Percentiles rank a stretch among this genome's conserved stretches.
These are phyloP conservation scores for Phytophthora litchii DNA, from an alignment of 352 stramenopile species.

Conservation along the genomic window DNA sequence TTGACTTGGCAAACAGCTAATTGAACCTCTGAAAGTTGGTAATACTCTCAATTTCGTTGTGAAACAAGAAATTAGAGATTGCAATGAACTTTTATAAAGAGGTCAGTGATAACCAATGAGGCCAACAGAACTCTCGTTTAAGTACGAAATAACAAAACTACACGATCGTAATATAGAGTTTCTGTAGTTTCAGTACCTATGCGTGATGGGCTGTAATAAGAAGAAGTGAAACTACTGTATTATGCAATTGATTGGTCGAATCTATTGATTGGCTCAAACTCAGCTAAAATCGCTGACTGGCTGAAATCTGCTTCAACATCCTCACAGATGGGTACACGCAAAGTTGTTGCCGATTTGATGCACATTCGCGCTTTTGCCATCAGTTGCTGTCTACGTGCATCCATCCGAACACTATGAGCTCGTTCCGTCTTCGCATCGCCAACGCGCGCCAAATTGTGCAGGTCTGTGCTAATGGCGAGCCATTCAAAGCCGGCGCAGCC, in stretches of 20 bases:
- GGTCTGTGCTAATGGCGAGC: constrained; percentile 66
- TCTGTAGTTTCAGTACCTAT: constrained; percentile 6
- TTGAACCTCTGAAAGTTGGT: no score
- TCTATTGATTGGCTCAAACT: constrained; percentile 11
- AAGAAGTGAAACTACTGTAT: constrained; percentile 3
- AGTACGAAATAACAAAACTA: no score
- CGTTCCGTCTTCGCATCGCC: constrained; percentile 68
- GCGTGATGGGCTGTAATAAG: not conserved
- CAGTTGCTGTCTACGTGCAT: constrained; percentile 1
- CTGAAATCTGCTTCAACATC: constrained; percentile 21
- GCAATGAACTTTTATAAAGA: no score
- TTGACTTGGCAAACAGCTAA: no score
- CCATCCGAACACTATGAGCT: constrained; percentile 49
- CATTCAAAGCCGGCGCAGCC: constrained; percentile 64
- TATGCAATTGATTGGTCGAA: constrained; percentile 31
- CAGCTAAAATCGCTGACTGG: constrained; percentile 17
- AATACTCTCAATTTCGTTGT: no score
- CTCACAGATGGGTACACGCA: constrained; percentile 18
- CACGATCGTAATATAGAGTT: no score
- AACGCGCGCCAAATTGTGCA: constrained; percentile 78
- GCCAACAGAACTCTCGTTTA: no score
- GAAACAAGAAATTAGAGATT: no score
- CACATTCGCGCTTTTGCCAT: constrained; percentile 31
- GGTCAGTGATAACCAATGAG: no score
- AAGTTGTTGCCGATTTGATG: constrained; percentile 18